phyloP scores from a whole-genome alignment of 768 basidiomycete genomes.

The Mycena vulgaris region DNA sequence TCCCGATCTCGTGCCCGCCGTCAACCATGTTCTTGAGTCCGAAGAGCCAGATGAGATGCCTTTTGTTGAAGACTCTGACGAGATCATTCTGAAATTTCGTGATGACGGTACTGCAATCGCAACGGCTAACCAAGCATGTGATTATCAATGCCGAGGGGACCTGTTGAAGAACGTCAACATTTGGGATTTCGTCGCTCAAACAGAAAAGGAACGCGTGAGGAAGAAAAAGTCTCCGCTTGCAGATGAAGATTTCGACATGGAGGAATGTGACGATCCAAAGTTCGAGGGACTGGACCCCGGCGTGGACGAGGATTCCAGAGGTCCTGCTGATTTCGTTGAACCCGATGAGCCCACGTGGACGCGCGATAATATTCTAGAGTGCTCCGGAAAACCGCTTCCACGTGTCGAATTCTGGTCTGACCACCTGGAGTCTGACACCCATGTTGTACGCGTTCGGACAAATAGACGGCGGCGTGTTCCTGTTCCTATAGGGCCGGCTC shows the following conservation, averaged over 20 bases:
- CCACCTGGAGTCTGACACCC: not conserved
- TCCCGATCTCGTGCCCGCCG: too few species aligned
- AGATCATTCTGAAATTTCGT: not conserved
- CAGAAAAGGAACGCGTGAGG: too few species aligned
- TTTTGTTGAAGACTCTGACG: too few species aligned
- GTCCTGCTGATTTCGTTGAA: too few species aligned
- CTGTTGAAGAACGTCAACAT: not conserved
- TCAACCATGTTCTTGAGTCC: too few species aligned
- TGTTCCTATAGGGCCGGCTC: not conserved
- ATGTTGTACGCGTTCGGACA: not conserved
- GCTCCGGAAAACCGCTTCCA: not conserved
- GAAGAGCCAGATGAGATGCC: too few species aligned
- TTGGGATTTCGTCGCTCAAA: constrained; percentile 2
- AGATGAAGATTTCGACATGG: too few species aligned
- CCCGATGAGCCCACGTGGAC: too few species aligned
- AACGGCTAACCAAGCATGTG: not conserved
- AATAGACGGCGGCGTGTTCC: not conserved
- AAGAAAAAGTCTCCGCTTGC: too few species aligned
- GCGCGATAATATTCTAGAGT: not conserved
- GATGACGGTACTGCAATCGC: not conserved
- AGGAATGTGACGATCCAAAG: too few species aligned
- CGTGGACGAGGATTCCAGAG: too few species aligned
- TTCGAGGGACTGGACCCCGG: too few species aligned
- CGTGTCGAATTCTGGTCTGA: not conserved
- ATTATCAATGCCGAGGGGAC: not conserved